These are phyloP conservation scores for Lactifluus subvellereus DNA, from an alignment of 768 basidiomycete species.

Conservation along the genomic window DNA sequence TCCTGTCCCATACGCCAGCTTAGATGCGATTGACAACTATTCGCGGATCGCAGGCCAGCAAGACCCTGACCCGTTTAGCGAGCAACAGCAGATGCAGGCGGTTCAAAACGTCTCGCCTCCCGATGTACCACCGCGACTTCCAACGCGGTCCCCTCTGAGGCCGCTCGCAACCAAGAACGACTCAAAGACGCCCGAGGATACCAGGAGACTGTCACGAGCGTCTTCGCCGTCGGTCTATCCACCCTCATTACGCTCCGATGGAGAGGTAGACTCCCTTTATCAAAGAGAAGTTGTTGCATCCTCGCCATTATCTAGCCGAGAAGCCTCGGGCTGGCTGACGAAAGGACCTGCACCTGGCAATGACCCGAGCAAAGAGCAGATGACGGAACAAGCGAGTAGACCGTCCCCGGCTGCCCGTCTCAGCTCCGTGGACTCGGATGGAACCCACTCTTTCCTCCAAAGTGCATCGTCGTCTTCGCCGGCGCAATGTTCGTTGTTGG, in stretches of 20 bases:
- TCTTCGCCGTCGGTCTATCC: conserved; percentile 28
- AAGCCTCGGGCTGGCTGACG: neutral
- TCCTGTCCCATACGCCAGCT: conserved; percentile 4
- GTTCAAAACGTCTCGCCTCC: conserved; percentile 21
- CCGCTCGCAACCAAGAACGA: neutral
- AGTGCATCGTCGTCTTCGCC: conserved; percentile 1
- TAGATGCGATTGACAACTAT: neutral
- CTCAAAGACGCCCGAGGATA: neutral
- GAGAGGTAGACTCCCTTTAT: conserved; percentile 15
- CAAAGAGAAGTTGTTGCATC: conserved; percentile 2
- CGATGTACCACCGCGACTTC: conserved; percentile 28
- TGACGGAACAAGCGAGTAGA: neutral
- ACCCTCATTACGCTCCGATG: conserved; percentile 18
- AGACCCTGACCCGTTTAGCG: conserved; percentile 25
- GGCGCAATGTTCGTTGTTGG: neutral
- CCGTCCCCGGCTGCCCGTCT: neutral
- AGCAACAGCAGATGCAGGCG: conserved; percentile 6
- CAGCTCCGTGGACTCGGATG: neutral
- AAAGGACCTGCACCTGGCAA: neutral
- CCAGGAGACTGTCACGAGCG: conserved; percentile 8
- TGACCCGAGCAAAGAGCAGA: neutral
- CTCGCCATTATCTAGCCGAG: neutral
- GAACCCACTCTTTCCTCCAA: neutral
- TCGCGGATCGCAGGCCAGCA: neutral
- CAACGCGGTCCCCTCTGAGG: conserved; percentile 15